A percentile compares a stretch with the other conserved stretches of the same genome.
These are phyloP conservation scores for Coleophoma crateriformis DNA, from an alignment of 2,329 filamentous ascomycete species.

Conservation along the genomic window DNA sequence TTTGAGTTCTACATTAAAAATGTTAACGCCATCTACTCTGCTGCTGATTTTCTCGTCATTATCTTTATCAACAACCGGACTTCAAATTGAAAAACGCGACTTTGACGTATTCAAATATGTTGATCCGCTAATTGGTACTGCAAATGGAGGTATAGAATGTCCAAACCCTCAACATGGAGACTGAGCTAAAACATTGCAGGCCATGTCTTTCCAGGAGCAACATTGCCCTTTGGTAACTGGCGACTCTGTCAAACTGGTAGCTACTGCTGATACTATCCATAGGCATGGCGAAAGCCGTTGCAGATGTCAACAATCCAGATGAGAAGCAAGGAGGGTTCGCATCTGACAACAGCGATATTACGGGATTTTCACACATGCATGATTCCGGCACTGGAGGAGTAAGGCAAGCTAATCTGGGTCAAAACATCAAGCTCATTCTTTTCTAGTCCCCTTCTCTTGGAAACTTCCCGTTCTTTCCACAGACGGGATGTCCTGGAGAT, in stretches of 20 bases:
- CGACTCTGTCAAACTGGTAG: too few species aligned
- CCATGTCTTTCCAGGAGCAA: conserved; percentile 52
- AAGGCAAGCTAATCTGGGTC: neutral
- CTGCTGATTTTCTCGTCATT: neutral
- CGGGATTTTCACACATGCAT: conserved; percentile 30
- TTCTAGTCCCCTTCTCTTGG: conserved; percentile 52
- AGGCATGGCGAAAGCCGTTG: conserved; percentile 41
- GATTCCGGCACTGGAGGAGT: conserved; percentile 39
- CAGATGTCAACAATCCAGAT: conserved; percentile 41
- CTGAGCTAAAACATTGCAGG: conserved; percentile 8
- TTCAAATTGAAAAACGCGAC: neutral
- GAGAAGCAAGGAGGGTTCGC: conserved; percentile 54
- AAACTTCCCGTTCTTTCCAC: conserved; percentile 69
- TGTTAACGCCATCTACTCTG: neutral
- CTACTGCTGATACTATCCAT: too few species aligned
- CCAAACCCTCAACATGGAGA: neutral
- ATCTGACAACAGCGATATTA: conserved; percentile 33
- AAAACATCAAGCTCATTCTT: neutral
- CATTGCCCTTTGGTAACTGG: conserved; percentile 40
- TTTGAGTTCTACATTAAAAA: neutral
- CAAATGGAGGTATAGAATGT: conserved; percentile 36
- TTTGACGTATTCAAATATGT: conserved; percentile 34
- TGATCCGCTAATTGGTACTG: conserved; percentile 49
- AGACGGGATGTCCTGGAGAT: conserved; percentile 54
- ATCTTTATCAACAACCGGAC: neutral